phyloP scores from a whole-genome alignment of 177 flowering plant species.

The Telopea speciosissima region DNA sequence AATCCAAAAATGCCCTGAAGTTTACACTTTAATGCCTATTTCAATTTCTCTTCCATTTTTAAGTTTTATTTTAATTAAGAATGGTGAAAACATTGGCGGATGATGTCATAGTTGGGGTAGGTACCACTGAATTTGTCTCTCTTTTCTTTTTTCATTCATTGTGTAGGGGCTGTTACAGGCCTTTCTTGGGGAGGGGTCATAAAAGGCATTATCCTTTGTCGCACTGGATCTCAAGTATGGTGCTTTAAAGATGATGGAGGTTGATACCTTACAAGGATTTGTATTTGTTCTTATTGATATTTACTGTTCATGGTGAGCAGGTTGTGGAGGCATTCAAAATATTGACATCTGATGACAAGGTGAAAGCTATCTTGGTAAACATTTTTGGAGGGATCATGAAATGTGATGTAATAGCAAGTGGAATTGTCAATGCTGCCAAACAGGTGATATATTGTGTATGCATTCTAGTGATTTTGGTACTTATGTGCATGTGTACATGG shows the following conservation, averaged over 20 bases:
- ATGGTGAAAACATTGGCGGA: not conserved
- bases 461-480: not conserved
- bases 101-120: not conserved
- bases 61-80: too few relatives aligned
- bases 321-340: conserved; percentile 98
- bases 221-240: not conserved
- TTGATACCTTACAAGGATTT: not conserved
- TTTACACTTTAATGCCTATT: too few relatives aligned
- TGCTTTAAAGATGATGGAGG: too few relatives aligned
- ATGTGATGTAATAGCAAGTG: conserved; percentile 96
- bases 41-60: too few relatives aligned
- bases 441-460: conserved; percentile 37
- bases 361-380: conserved; percentile 95
- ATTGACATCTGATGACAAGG: conserved; percentile 94
- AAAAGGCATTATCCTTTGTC: not conserved
- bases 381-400: conserved; percentile 99
- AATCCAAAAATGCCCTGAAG: too few relatives aligned
- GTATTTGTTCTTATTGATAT: not conserved
- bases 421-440: conserved; percentile 98
- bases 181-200: too few relatives aligned
- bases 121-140: too few relatives aligned
- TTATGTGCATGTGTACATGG: not conserved
- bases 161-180: not conserved
- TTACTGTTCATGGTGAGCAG: conserved; percentile 28
- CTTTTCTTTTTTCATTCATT: too few relatives aligned